Percentiles rank a stretch among this genome's conserved stretches.
Evolutionary conservation across 129 eudicot genomes (phyloP).

Genomic region (Flaveria linearis): DNA sequence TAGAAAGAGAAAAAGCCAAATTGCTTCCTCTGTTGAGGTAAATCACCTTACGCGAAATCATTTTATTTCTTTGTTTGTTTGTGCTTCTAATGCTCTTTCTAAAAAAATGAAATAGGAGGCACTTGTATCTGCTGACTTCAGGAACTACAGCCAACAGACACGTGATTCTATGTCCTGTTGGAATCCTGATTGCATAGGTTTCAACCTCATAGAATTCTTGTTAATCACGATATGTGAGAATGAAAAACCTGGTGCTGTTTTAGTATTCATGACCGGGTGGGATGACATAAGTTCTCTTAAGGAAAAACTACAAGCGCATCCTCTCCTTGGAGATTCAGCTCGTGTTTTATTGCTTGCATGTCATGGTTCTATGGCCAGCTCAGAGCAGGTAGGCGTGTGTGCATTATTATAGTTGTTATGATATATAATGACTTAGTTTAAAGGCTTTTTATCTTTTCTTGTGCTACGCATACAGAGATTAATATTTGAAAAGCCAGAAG

Average conservation of each 20-base stretch:
- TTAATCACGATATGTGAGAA: constrained; percentile 67
- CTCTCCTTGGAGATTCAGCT: constrained; percentile 62
- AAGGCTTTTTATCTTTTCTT: constrained; percentile 8
- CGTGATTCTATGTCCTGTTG: constrained; percentile 74
- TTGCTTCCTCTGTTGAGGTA: constrained; percentile 94
- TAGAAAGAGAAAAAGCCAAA: constrained; percentile 89
- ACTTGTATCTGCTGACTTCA: constrained; percentile 67
- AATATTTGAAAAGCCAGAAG: constrained; percentile 76
- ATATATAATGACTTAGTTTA: background rate
- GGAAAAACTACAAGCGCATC: constrained; percentile 85
- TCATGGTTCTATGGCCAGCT: constrained; percentile 96
- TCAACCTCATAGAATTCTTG: constrained; percentile 81
- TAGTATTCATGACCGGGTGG: constrained; percentile 98
- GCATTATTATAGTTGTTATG: background rate
- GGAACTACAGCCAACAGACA: constrained; percentile 58
- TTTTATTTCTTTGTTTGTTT: constrained; percentile 3
- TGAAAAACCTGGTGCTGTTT: constrained; percentile 75
- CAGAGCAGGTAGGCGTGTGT: constrained; percentile 72
- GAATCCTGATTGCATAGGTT: constrained; percentile 93
- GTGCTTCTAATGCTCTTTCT: constrained; percentile 18
- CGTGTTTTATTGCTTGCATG: constrained; percentile 87
- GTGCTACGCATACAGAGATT: constrained; percentile 54
- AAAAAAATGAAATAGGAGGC: constrained; percentile 56
- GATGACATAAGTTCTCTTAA: constrained; percentile 86
- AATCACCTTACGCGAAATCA: background rate